Percentiles rank a stretch among this genome's conserved stretches.
Conservation (phyloP, 306 rosid species). For the Prunus padus region DNA sequence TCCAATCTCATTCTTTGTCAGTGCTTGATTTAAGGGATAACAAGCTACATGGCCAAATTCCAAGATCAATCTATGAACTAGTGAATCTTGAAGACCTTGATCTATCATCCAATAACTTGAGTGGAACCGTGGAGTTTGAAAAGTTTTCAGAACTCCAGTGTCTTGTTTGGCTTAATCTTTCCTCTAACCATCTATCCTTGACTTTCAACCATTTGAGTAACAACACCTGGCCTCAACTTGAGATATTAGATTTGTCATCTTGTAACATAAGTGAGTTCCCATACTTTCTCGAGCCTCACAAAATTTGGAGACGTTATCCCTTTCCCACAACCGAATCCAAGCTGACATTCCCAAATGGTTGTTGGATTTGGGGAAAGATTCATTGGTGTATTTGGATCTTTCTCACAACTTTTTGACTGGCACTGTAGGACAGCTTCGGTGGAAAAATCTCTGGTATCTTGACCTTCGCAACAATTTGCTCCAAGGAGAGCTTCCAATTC, state of each 20-base stretch:
- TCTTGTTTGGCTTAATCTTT: neutral
- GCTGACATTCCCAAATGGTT: neutral
- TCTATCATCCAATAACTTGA: neutral
- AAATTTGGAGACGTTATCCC: neutral
- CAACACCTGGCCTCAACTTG: neutral
- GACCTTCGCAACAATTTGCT: no score
- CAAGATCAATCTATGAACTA: neutral
- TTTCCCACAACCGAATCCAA: neutral
- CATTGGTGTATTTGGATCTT: neutral
- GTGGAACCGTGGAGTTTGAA: neutral
- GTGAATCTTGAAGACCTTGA: neutral
- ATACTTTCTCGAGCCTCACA: neutral
- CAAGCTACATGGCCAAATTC: neutral
- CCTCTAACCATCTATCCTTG: neutral
- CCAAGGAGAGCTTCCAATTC: no score
- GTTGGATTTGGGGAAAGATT: neutral
- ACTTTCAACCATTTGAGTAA: neutral
- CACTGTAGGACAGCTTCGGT: no score
- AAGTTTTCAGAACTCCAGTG: neutral
- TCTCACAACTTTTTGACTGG: conserved; percentile 2
- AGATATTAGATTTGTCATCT: neutral
- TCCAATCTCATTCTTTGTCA: neutral
- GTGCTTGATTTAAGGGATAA: neutral
- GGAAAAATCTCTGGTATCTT: no score
- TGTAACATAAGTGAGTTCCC: conserved; percentile 1